A percentile compares a stretch with the other conserved stretches of the same genome.
These are phyloP conservation scores for Persicaria tinctoria DNA, from an alignment of 148 eudicot genomes.

Conservation along the genomic window DNA sequence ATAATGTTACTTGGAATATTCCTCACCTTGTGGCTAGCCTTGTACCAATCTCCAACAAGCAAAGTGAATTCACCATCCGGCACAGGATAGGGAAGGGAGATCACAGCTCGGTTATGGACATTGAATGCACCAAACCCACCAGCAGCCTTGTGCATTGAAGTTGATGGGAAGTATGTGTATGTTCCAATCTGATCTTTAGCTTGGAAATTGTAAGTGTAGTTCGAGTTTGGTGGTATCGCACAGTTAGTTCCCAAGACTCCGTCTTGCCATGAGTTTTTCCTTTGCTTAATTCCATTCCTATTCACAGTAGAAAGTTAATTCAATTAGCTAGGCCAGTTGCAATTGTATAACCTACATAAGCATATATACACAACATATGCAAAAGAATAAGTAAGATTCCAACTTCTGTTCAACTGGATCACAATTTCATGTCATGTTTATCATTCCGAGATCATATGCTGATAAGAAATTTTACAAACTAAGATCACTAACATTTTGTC, in stretches of 20 bases:
- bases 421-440: not conserved
- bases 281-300: constrained; percentile 97
- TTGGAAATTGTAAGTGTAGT: constrained; percentile 84
- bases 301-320: constrained; percentile 1
- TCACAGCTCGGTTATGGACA: constrained; percentile 66
- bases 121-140: constrained; percentile 93
- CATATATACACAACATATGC: not conserved
- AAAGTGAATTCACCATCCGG: constrained; percentile 75
- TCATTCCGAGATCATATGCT: not conserved
- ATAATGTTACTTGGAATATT: not conserved
- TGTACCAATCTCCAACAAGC: constrained; percentile 89
- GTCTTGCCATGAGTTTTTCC: constrained; percentile 99
- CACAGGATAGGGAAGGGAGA: constrained; percentile 65
- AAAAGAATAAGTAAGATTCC: not conserved
- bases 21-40: constrained; percentile 60
- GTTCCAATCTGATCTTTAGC: constrained; percentile 94
- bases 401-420: not conserved
- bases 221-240: constrained; percentile 68
- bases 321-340: not conserved
- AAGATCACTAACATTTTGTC: not conserved
- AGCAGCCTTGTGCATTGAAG: constrained; percentile 65
- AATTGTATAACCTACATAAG: not conserved
- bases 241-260: constrained; percentile 96
- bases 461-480: not conserved
- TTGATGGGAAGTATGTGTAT: constrained; percentile 88